Base-by-base conservation (phyloP, 192 early-diverging fungal genomes). In the Gamsiella multidivaricata region DNA sequence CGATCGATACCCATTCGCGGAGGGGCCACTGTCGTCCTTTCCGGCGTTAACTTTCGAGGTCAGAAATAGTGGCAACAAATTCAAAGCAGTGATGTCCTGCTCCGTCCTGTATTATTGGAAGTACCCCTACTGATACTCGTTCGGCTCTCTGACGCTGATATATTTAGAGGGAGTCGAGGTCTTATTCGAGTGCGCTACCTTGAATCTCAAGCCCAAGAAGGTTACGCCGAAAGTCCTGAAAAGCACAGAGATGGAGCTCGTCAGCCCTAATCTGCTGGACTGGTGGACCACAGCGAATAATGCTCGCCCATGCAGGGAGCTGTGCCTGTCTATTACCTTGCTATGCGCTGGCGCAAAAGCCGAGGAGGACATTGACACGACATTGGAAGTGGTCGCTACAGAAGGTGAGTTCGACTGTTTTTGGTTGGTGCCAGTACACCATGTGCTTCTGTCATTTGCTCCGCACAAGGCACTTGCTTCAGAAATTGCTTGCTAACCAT, bases 31-130 rank as follows among this genome's bases (percentile, higher is more conserved):
- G 15, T 78, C 37, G 14, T 56, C 8, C 54, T 78, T 17, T 45
- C 54, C 0, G 74, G 74, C 6, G 47, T 50, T 15, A 68, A 78
- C 65, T 78, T 78, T 69, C 58, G 74, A 69, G 65, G 73, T 63
- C 20, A 54, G 23, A 17, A 18, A 6, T 12, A n/a, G 31, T 23
- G 23, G n/a, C 18, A 9, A 46, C 18, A 9, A 49, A 49, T 31
- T 61, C 22, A 52, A 26, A n/a, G 18, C 17, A 1, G 8, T 46
- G 32, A 51, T 34, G 7, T 50, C 8, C 32, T 25, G 25, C 34
- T 34, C 50, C 26, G 32, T 51, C 11, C 26, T 2, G 5, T 28
- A n/a, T n/a, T n/a, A n/a, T n/a, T n/a, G n/a, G n/a, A n/a, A n/a
- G n/a, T n/a, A n/a, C n/a, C n/a, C n/a, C n/a, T n/a, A n/a, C n/a